phyloP scores from a whole-genome alignment of 2,329 filamentous ascomycete species.

The Fusarium oxysporum region DNA sequence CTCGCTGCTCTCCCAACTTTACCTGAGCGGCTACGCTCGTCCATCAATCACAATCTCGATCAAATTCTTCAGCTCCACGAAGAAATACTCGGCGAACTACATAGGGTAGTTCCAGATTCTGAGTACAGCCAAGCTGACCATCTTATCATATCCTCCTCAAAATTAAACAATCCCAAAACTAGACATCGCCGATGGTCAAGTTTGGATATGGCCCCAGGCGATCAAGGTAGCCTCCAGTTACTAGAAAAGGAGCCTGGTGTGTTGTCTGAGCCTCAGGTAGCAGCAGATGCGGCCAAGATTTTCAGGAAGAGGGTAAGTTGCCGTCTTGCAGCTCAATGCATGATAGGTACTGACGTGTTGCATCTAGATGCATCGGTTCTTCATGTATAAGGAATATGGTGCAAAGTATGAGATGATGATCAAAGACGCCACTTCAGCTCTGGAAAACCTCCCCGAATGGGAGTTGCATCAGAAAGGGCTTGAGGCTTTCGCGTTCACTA shows the following conservation, averaged over 20 bases:
- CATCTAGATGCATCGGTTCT: constrained; percentile 80
- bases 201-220: constrained; percentile 59
- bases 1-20: constrained; percentile 76
- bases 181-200: constrained; percentile 62
- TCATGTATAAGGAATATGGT: constrained; percentile 91
- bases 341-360: not conserved
- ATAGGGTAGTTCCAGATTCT: constrained; percentile 76
- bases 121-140: constrained; percentile 63
- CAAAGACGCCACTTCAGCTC: constrained; percentile 77
- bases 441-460: constrained; percentile 78
- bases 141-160: constrained; percentile 12
- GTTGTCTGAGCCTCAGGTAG: constrained; percentile 68
- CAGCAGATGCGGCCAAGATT: constrained; percentile 69
- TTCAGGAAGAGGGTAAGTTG: constrained; percentile 68
- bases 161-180: constrained; percentile 18
- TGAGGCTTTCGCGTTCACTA: constrained; percentile 81
- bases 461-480: constrained; percentile 85
- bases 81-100: constrained; percentile 79
- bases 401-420: constrained; percentile 89
- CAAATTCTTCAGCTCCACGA: constrained; percentile 88
- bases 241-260: constrained; percentile 62
- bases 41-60: constrained; percentile 82
- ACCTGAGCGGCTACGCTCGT: constrained; percentile 73
- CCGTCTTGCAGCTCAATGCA: not conserved
- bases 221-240: constrained; percentile 54